Base-by-base conservation (phyloP, 2,329 filamentous ascomycete genomes). In the Aspergillus versicolor region DNA sequence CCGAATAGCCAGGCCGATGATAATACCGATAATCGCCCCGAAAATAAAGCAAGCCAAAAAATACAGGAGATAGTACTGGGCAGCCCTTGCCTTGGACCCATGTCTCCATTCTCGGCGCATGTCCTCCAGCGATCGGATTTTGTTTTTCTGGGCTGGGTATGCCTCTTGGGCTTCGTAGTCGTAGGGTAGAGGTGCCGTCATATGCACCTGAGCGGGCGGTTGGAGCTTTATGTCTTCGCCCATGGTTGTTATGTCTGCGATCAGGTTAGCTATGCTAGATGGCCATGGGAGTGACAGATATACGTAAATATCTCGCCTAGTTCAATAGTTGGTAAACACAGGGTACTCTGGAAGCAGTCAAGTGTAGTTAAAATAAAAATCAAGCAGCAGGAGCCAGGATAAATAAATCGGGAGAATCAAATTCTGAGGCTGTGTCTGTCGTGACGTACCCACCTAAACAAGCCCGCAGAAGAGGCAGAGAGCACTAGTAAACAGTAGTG, bases 51-150 rank as follows among this genome's bases (percentile, higher is more conserved):
- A 45, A 21, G 21, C 9, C 34, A 49, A 13, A 3, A 32, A 9
- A 49, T 50, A 49, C 1, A 21, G 4, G 12, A 55, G 17, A 21
- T 49, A 55, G 19, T 55, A 49, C 24, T 27, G 43, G 19, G 37
- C 13, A 3, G 49, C 52, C 3, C 52, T 19, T 13, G 24, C 24
- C 27, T 43, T 55, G 2, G 52, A 55, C 7, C 44, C 52, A 21
- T 55, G 17, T 8, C n/a, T 13, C 52, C 44, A 55, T 43, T 55
- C 52, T 12, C 21, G 37, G 17, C 22, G 34, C 4, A 17, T 7
- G 17, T 48, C 45, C 15, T 15, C 38, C 34, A 9, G 22, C 15
- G 52, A 34, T 7, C n/a, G 27, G 8, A 49, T 17, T 4, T 12
- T 21, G 27, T 7, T 30, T n/a, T 43, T 55, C n/a, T 19, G 44